A percentile compares a stretch with the other conserved stretches of the same genome.
Conservation (phyloP, 805 yeast genomes). For the Kodamaea hsintzibuensis region DNA sequence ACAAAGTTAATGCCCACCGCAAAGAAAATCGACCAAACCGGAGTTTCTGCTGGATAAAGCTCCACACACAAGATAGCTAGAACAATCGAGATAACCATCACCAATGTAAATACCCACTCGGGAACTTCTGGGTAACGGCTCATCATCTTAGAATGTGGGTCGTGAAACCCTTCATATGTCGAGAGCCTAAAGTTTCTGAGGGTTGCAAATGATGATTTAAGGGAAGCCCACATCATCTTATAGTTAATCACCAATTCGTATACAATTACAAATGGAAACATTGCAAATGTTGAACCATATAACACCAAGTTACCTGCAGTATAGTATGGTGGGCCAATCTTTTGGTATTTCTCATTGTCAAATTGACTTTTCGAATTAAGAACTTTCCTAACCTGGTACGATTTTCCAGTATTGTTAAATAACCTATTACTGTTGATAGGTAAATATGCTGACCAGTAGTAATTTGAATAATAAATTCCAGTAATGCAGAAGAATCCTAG, state of each 20-base stretch:
- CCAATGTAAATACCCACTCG: conserved; percentile 28
- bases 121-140: conserved; percentile 35
- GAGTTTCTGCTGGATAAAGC: conserved; percentile 33
- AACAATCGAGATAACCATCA: conserved; percentile 30
- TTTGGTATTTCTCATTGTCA: conserved; percentile 19
- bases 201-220: conserved; percentile 14
- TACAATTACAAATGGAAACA: conserved; percentile 26
- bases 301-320: conserved; percentile 22
- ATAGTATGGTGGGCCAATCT: conserved; percentile 23
- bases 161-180: conserved; percentile 32
- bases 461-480: conserved; percentile 30
- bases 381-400: conserved; percentile 18
- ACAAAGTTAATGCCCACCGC: conserved; percentile 32
- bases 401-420: conserved; percentile 26
- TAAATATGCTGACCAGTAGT: conserved; percentile 29
- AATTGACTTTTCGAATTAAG: conserved; percentile 9
- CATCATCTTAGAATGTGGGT: conserved; percentile 36
- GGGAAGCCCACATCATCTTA: conserved; percentile 14
- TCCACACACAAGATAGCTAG: conserved; percentile 34
- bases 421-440: conserved; percentile 25
- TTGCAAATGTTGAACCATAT: conserved; percentile 26
- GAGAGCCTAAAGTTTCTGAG: conserved; percentile 23
- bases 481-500: conserved; percentile 25
- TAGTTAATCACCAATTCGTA: conserved; percentile 20
- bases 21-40: conserved; percentile 39